A percentile compares a stretch with the other conserved stretches of the same genome.
phyloP scores from a whole-genome alignment of 192 early-diverging fungal genomes.

The Coemansia sp. region DNA sequence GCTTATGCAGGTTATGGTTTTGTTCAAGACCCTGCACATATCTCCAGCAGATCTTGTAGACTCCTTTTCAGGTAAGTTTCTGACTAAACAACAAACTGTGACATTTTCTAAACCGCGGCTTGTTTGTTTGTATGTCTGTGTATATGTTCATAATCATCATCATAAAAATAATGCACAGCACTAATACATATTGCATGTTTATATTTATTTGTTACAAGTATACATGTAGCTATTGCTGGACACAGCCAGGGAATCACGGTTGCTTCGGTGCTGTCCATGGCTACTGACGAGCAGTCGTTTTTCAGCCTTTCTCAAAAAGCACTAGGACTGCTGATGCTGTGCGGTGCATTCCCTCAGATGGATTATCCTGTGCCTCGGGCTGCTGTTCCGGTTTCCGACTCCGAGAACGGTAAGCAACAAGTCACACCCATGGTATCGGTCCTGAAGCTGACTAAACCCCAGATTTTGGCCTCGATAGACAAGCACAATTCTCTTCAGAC shows the following conservation, averaged over 20 bases:
- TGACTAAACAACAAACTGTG: too few relatives aligned
- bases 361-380: conserved; percentile 75
- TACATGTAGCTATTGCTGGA: conserved; percentile 68
- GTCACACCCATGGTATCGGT: conserved; percentile 88
- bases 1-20: conserved; percentile 83
- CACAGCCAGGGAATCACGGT: conserved; percentile 92
- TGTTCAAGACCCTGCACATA: conserved; percentile 66
- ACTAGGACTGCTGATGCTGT: conserved; percentile 77
- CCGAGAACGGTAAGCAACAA: conserved; percentile 58
- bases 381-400: conserved; percentile 69
- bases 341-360: conserved; percentile 79
- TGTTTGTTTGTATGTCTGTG: too few relatives aligned
- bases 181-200: neutral
- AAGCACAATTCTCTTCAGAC: conserved; percentile 69
- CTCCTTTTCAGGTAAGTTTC: conserved; percentile 49
- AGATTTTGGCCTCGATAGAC: conserved; percentile 71
- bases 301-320: conserved; percentile 73
- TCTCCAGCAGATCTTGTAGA: conserved; percentile 61
- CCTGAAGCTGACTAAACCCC: conserved; percentile 67
- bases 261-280: conserved; percentile 80
- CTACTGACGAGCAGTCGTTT: conserved; percentile 81
- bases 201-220: neutral
- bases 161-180: too few relatives aligned
- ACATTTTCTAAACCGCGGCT: too few relatives aligned
- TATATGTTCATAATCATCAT: too few relatives aligned